Evolutionary conservation across 2,329 filamentous ascomycete genomes (phyloP).

Genomic region (Xylaria sp.): DNA sequence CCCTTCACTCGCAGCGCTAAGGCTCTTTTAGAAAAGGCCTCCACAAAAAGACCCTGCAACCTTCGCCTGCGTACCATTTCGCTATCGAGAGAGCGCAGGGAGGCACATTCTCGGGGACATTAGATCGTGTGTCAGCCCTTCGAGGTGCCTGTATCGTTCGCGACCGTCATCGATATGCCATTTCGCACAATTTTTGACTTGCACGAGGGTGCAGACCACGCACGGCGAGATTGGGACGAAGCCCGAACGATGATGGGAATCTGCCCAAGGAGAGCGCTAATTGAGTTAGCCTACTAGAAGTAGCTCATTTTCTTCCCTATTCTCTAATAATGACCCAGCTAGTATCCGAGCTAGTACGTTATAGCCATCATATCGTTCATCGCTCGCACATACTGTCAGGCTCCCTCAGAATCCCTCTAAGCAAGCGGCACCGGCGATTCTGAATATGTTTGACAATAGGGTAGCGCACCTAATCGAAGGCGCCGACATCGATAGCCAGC

Average conservation of each 20-base stretch:
- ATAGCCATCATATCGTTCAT: not conserved
- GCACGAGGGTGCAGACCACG: not conserved
- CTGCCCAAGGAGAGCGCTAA: not conserved
- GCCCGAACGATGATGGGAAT: not conserved
- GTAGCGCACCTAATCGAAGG: constrained; percentile 46
- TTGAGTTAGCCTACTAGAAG: not conserved
- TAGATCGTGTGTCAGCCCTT: not conserved
- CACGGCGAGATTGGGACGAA: not conserved
- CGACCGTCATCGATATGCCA: not conserved
- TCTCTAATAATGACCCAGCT: not conserved
- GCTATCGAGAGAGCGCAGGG: not conserved
- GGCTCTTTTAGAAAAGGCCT: not conserved
- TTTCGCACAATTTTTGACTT: not conserved
- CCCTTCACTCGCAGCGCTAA: not conserved
- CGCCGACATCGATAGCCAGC: constrained; percentile 46
- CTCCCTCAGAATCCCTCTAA: constrained; percentile 31
- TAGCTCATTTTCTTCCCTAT: not conserved
- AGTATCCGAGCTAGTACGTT: not conserved
- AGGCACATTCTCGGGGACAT: not conserved
- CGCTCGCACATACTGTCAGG: not conserved
- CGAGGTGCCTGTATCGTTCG: not conserved
- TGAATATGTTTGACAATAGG: constrained; percentile 50
- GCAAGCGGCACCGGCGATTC: constrained; percentile 43
- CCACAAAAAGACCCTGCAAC: constrained; percentile 1
- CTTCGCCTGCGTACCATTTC: not conserved